Percentiles rank a stretch among this genome's conserved stretches.
Conservation (phyloP, 2,329 filamentous ascomycete species). For the Colletotrichum simmondsii region DNA sequence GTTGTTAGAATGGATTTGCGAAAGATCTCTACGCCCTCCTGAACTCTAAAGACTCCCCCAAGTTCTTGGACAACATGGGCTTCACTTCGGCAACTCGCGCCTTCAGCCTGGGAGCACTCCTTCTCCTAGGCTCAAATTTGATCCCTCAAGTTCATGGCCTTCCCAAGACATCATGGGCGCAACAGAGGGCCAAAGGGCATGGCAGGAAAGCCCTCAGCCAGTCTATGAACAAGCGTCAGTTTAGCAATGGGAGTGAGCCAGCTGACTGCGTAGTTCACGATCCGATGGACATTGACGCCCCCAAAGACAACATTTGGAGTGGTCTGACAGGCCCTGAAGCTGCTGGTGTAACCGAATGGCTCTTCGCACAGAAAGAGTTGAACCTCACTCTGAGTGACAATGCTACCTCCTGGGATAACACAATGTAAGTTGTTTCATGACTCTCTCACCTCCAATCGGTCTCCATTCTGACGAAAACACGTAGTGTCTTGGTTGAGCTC, state of each 20-base stretch:
- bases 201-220: constrained; percentile 24
- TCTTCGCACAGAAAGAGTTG: constrained; percentile 50
- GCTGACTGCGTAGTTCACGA: constrained; percentile 13
- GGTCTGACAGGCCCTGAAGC: constrained; percentile 50
- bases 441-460: rapidly evolving
- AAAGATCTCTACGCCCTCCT: not conserved
- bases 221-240: constrained; percentile 18
- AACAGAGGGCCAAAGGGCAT: constrained; percentile 26
- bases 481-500: constrained; percentile 47
- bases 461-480: not conserved
- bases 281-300: constrained; percentile 42
- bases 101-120: constrained; percentile 15
- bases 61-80: constrained; percentile 1
- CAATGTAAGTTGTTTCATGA: constrained; percentile 39
- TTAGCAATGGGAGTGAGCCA: not conserved
- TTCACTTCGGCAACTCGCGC: not conserved
- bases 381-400: constrained; percentile 50
- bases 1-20: rapidly evolving
- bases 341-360: constrained; percentile 49
- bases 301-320: constrained; percentile 54
- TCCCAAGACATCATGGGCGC: constrained; percentile 23
- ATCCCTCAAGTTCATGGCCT: constrained; percentile 4
- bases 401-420: constrained; percentile 50
- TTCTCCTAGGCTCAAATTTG: constrained; percentile 11
- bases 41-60: not conserved